These are phyloP conservation scores for Hymenotorrendiella dingleyae DNA, from an alignment of 2,329 filamentous ascomycete genomes.

Conservation along the genomic window DNA sequence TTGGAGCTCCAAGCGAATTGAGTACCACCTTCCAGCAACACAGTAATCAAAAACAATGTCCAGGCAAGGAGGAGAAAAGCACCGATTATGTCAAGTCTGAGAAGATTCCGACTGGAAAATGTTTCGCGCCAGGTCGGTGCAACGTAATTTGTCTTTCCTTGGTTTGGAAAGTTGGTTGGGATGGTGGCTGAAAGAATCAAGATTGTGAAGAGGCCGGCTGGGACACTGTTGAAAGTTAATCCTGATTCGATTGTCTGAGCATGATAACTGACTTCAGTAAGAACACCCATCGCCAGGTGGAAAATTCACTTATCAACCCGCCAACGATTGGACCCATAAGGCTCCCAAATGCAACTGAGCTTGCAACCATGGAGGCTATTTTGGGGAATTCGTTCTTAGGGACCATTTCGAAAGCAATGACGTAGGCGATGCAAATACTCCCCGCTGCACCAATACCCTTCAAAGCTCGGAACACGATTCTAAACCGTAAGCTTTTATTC, in stretches of 20 bases:
- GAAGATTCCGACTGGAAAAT: background rate
- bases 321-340: background rate
- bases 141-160: background rate
- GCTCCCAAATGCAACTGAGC: background rate
- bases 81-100: background rate
- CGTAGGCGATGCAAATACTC: background rate
- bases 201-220: background rate
- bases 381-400: background rate
- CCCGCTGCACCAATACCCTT: background rate
- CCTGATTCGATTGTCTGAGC: background rate
- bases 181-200: background rate
- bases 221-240: background rate
- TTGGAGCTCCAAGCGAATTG: background rate
- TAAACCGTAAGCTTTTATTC: background rate
- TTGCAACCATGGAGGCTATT: background rate
- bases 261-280: background rate
- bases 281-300: constrained; percentile 1
- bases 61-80: background rate
- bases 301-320: background rate
- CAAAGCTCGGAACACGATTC: background rate
- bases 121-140: background rate
- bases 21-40: background rate
- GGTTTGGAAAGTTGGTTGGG: background rate
- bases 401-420: background rate
- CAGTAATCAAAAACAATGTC: background rate